phyloP scores from a whole-genome alignment of 179 eudicot species.

The Vitellaria paradoxa region DNA sequence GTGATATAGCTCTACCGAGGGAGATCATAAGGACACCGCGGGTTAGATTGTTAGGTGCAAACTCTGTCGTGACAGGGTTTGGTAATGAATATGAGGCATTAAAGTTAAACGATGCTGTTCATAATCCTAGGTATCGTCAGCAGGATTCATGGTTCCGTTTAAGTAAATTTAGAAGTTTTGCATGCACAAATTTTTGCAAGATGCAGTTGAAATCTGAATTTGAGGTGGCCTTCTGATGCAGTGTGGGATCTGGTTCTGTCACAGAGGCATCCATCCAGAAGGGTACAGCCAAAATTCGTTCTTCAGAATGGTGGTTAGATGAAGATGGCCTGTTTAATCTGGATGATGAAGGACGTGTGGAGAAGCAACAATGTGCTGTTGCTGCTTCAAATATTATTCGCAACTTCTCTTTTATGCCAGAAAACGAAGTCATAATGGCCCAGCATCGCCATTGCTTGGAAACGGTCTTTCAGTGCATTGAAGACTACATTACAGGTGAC shows the following conservation, averaged over 20 bases:
- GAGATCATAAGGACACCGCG: constrained; percentile 65
- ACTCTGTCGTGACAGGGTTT: constrained; percentile 82
- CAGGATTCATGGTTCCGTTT: not conserved
- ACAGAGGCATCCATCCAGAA: constrained; percentile 56
- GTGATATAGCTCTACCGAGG: constrained; percentile 84
- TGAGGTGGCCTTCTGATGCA: constrained; percentile 27
- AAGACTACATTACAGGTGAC: constrained; percentile 74
- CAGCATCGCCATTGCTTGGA: constrained; percentile 94
- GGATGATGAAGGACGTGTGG: constrained; percentile 90
- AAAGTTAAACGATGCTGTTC: constrained; percentile 38
- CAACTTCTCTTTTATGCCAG: constrained; percentile 93
- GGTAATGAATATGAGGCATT: constrained; percentile 74
- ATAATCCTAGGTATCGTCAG: constrained; percentile 46
- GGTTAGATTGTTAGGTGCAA: constrained; percentile 69
- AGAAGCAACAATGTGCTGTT: constrained; percentile 94
- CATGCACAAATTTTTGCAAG: not conserved
- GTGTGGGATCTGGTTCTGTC: constrained; percentile 49
- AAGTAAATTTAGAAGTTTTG: not conserved
- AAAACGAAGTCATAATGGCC: constrained; percentile 87
- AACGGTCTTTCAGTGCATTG: constrained; percentile 86
- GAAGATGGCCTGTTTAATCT: constrained; percentile 93
- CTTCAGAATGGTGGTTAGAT: constrained; percentile 85
- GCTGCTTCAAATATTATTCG: constrained; percentile 95
- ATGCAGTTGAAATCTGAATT: constrained; percentile 17
- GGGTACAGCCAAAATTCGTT: constrained; percentile 36